phyloP scores from a whole-genome alignment of 768 basidiomycete genomes.

The Tephrocybe sp. region DNA sequence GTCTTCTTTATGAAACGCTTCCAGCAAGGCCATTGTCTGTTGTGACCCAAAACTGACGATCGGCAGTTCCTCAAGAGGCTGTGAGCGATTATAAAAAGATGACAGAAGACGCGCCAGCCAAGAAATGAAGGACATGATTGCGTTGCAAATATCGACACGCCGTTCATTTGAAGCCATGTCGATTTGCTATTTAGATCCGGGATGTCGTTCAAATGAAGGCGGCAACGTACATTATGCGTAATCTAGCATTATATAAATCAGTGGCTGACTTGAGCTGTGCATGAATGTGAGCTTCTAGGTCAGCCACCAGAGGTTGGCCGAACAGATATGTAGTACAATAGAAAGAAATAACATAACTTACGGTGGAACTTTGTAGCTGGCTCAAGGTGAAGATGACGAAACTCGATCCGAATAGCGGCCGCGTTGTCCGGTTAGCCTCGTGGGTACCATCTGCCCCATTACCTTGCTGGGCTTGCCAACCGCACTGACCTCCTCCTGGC shows the following conservation, averaged over 20 bases:
- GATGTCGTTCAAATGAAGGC: background rate
- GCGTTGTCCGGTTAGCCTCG: background rate
- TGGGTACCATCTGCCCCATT: background rate
- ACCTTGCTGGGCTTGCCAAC: background rate
- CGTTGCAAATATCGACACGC: constrained; percentile 1
- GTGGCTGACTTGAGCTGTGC: constrained; percentile 5
- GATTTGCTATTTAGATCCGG: background rate
- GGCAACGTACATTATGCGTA: background rate
- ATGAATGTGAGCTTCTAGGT: background rate
- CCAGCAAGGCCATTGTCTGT: constrained; percentile 10
- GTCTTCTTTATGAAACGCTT: constrained; percentile 4
- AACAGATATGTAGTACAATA: background rate
- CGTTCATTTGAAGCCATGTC: constrained; percentile 9
- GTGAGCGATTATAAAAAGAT: constrained; percentile 2
- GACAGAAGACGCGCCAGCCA: constrained; percentile 9
- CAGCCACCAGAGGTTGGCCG: constrained; percentile 1
- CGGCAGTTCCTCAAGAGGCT: constrained; percentile 10
- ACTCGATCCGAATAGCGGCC: background rate
- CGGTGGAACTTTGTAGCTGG: too few species aligned
- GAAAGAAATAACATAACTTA: too few species aligned
- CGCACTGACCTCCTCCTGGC: background rate
- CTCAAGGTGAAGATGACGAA: too few species aligned
- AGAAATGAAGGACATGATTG: constrained; percentile 13
- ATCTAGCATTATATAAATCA: background rate
- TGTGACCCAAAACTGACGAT: constrained; percentile 10